Conservation (phyloP, 1,284 basidiomycete species). For the Boletus sp. region DNA sequence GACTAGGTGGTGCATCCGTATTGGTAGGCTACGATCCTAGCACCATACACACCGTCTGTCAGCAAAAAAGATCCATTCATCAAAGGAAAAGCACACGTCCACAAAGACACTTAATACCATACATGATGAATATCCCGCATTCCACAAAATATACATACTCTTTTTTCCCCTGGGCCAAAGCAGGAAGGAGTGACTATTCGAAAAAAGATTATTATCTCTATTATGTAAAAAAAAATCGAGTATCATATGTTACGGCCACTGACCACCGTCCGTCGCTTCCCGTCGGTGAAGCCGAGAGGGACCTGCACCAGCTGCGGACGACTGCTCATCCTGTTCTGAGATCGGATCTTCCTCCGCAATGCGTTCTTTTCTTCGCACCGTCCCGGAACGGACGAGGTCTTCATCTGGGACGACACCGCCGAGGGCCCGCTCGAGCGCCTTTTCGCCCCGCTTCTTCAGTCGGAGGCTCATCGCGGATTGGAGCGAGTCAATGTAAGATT, state of each 20-base stretch:
- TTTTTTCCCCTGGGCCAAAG: too few relatives aligned
- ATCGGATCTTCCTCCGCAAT: constrained; percentile 42
- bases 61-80: too few relatives aligned
- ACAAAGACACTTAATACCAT: too few relatives aligned
- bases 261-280: constrained; percentile 41
- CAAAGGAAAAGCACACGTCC: too few relatives aligned
- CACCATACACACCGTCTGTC: too few relatives aligned
- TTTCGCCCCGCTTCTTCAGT: constrained; percentile 82
- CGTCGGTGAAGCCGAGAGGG: constrained; percentile 39
- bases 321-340: constrained; percentile 26
- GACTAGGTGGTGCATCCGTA: too few relatives aligned
- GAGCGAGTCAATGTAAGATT: constrained; percentile 90
- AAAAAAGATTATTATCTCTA: constrained; percentile 2
- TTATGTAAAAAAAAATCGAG: constrained; percentile 2
- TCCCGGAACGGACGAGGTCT: constrained; percentile 36
- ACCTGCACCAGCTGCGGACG: constrained; percentile 2
- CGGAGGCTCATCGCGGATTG: constrained; percentile 76
- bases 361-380: constrained; percentile 48
- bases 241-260: constrained; percentile 24
- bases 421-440: constrained; percentile 75
- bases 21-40: too few relatives aligned
- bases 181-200: too few relatives aligned
- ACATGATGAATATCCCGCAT: too few relatives aligned
- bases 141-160: too few relatives aligned
- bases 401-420: constrained; percentile 40